Percentiles rank a stretch among this genome's conserved stretches.
phyloP scores from a whole-genome alignment of 345 rosid genomes.

The Sisymbrium altissimum region DNA sequence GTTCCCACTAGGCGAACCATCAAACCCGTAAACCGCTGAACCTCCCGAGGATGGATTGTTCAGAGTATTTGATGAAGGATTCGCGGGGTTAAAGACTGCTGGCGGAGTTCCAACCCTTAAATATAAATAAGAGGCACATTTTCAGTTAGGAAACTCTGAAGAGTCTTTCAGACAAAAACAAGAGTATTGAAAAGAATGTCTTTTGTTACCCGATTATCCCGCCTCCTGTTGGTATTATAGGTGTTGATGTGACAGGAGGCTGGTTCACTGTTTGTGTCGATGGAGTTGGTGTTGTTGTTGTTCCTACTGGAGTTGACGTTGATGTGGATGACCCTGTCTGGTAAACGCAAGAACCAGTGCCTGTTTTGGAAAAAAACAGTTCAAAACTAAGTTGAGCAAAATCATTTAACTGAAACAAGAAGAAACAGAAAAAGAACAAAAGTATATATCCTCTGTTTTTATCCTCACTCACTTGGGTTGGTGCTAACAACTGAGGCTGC shows the following conservation, averaged over 20 bases:
- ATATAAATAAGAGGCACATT: neutral
- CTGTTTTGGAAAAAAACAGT: conserved; percentile 40
- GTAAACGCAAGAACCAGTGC: conserved; percentile 76
- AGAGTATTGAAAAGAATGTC: neutral
- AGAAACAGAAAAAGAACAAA: neutral
- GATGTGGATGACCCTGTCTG: conserved; percentile 53
- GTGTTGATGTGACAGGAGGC: conserved; percentile 39
- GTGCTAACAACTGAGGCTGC: conserved; percentile 49
- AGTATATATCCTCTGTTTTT: neutral
- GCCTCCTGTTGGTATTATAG: conserved; percentile 40
- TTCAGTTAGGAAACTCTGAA: neutral
- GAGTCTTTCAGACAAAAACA: neutral
- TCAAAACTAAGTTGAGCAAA: neutral
- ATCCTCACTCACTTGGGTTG: conserved; percentile 72
- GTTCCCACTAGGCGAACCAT: conserved; percentile 33
- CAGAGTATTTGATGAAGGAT: conserved; percentile 24
- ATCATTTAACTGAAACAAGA: neutral
- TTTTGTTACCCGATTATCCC: conserved; percentile 46
- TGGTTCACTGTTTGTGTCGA: conserved; percentile 34
- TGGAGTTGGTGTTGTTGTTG: conserved; percentile 42
- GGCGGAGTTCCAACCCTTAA: conserved; percentile 37
- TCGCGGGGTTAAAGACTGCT: conserved; percentile 31
- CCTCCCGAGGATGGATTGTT: conserved; percentile 29
- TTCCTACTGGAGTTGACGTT: conserved; percentile 40
- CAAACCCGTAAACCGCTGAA: conserved; percentile 28